Evolutionary conservation across 192 early-diverging fungal species (phyloP).

Genomic region (Coemansia umbellata): DNA sequence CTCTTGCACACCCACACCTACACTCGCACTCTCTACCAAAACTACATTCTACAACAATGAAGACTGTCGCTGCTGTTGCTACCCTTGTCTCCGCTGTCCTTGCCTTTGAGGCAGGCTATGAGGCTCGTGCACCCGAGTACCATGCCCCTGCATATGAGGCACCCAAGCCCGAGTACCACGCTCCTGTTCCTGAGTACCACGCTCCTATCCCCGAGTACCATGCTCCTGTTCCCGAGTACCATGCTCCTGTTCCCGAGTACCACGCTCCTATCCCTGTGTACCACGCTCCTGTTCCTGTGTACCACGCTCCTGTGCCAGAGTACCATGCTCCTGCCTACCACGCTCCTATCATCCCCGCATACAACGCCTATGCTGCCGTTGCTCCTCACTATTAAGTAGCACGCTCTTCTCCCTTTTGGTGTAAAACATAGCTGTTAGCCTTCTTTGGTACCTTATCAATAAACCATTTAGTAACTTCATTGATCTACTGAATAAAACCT

Average conservation of each 20-base stretch:
- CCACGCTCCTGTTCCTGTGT: slow-evolving; percentile 2
- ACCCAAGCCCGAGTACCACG: slow-evolving; percentile 7
- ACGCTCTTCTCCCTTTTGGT: neutral
- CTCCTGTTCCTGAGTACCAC: slow-evolving; percentile 11
- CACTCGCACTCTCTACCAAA: neutral
- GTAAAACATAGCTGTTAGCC: slow-evolving; percentile 1
- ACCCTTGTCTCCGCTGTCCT: slow-evolving; percentile 24
- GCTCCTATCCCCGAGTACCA: slow-evolving; percentile 16
- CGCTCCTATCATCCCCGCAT: neutral
- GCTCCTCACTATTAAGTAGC: slow-evolving; percentile 1
- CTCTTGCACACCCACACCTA: too few relatives aligned
- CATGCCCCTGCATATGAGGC: neutral
- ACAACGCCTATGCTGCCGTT: slow-evolving; percentile 2
- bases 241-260: slow-evolving; percentile 7
- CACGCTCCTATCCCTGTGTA: slow-evolving; percentile 8
- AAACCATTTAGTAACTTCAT: too few relatives aligned
- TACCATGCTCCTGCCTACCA: slow-evolving; percentile 8
- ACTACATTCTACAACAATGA: slow-evolving; percentile 18
- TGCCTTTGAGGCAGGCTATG: slow-evolving; percentile 29
- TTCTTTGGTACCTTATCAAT: neutral
- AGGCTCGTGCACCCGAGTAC: slow-evolving; percentile 23
- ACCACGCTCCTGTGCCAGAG: slow-evolving; percentile 4
- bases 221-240: slow-evolving; percentile 8
- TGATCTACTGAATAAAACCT: too few relatives aligned
- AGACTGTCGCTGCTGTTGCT: slow-evolving; percentile 36